Conservation (phyloP, 805 yeast genomes). For the Huiozyma naganishii region DNA sequence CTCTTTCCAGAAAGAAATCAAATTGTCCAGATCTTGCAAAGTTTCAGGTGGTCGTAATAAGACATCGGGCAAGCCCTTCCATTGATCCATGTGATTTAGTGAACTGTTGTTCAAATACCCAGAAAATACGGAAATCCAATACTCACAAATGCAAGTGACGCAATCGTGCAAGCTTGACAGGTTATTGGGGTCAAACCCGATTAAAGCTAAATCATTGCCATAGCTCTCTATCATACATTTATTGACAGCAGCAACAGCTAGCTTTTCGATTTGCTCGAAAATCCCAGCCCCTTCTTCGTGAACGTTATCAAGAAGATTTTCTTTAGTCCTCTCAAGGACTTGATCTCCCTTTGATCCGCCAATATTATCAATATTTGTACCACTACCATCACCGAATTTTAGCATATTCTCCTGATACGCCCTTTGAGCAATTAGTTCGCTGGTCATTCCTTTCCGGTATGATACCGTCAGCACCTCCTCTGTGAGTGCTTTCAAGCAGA, state of each 20-base stretch:
- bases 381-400: slow-evolving; percentile 9
- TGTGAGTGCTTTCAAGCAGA: slow-evolving; percentile 66
- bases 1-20: slow-evolving; percentile 43
- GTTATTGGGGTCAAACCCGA: slow-evolving; percentile 36
- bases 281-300: not conserved
- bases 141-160: slow-evolving; percentile 33
- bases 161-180: slow-evolving; percentile 34
- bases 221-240: slow-evolving; percentile 42
- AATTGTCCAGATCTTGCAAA: slow-evolving; percentile 26
- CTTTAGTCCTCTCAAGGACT: not conserved
- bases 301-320: not conserved
- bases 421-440: slow-evolving; percentile 34
- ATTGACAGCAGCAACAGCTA: slow-evolving; percentile 39
- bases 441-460: slow-evolving; percentile 35
- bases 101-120: slow-evolving; percentile 31
- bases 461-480: slow-evolving; percentile 56
- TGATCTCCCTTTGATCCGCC: not conserved
- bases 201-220: slow-evolving; percentile 42
- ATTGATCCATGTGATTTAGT: slow-evolving; percentile 13
- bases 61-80: slow-evolving; percentile 19
- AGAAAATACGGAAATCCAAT: slow-evolving; percentile 48
- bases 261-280: slow-evolving; percentile 31
- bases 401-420: slow-evolving; percentile 30
- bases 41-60: slow-evolving; percentile 24
- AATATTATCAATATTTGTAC: not conserved